Evolutionary conservation across 2,329 filamentous ascomycete genomes (phyloP).

Genomic region (Nannizziopsis barbatae): DNA sequence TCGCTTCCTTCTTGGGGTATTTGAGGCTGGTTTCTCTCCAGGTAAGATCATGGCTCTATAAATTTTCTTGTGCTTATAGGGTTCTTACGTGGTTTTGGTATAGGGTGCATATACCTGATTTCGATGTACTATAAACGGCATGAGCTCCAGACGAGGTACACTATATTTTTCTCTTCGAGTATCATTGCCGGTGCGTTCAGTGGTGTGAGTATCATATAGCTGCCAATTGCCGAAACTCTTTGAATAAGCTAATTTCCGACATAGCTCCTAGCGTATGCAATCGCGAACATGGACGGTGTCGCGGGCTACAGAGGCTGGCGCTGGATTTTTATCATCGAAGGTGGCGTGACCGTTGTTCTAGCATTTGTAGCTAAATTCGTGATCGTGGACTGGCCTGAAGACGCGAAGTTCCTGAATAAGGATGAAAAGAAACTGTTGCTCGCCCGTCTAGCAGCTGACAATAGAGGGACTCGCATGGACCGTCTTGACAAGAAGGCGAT

Average conservation of each 20-base stretch:
- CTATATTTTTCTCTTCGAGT: conserved; percentile 26
- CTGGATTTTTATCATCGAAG: conserved; percentile 43
- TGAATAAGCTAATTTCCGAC: not conserved
- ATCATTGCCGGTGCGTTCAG: conserved; percentile 34
- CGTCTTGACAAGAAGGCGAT: conserved; percentile 40
- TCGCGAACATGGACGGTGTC: conserved; percentile 32
- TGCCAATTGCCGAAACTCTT: not conserved
- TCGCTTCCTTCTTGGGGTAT: conserved; percentile 28
- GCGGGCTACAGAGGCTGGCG: conserved; percentile 34
- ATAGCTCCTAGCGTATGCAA: conserved; percentile 34
- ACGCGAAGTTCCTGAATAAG: conserved; percentile 36
- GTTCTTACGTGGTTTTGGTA: not conserved
- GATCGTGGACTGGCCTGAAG: conserved; percentile 37
- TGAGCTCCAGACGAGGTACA: conserved; percentile 32
- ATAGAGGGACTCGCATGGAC: conserved; percentile 42
- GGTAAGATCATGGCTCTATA: conserved; percentile 18
- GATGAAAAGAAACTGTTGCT: conserved; percentile 38
- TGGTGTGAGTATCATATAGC: conserved; percentile 21
- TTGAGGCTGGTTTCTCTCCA: conserved; percentile 32
- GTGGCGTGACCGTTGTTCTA: conserved; percentile 37
- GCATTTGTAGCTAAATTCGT: conserved; percentile 42
- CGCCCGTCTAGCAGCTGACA: conserved; percentile 34
- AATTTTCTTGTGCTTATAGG: not conserved
- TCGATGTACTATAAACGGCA: conserved; percentile 32
- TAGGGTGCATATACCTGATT: conserved; percentile 24